Evolutionary conservation across 805 yeast genomes (phyloP), one percentile per base, ranked within the genome.

Genomic region (Nakazawaea sp.): DNA sequence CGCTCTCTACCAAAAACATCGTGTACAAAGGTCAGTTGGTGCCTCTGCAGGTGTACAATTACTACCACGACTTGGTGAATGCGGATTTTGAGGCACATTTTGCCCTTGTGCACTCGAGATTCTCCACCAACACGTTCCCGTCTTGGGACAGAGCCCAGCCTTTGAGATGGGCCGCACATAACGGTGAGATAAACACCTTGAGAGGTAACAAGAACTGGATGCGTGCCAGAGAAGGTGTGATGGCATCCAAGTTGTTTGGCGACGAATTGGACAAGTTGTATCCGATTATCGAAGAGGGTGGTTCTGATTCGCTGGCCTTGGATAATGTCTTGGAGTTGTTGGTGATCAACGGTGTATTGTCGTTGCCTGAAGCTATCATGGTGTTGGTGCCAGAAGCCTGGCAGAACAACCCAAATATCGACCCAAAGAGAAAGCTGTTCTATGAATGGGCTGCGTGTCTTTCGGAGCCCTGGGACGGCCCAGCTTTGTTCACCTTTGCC

Each of bases 71-170:
- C 62, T 72, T 90, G 56, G 81, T 78, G 45, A 88, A 87, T 58
- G 90, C 88, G 19, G 92, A 88, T 54, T 90, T 79, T 62, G 90
- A 87, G 64, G 92, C 94, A 32, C 97, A 89, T 56, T 86, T 92
- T 70, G 95, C 97, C 12, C 72, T 90, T 29, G 97, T 90, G 35
- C 98, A 90, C 66, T 89, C 97, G 18, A 78, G 98, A 59, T 90
- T 90, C 71, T 88, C 97, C 41, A 90, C 98, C 23, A 90, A 90
- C 62, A 90, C 98, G 33, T 90, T 90, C 77, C 98, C 98, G 33
- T 87, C 96, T n/a, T 90, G 98, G 98, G 98, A 92, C 64, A 78
- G 98, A 63, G 97, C 98, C 18, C 98, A 90, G 64, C 98, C 98
- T 33, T 72, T 90, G 54, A 73, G 97, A 61, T 81, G 94, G 82